Percentiles rank a stretch among this genome's conserved stretches.
Evolutionary conservation across 257 asterid genomes (phyloP).

Genomic region (Solanum paucissectum): DNA sequence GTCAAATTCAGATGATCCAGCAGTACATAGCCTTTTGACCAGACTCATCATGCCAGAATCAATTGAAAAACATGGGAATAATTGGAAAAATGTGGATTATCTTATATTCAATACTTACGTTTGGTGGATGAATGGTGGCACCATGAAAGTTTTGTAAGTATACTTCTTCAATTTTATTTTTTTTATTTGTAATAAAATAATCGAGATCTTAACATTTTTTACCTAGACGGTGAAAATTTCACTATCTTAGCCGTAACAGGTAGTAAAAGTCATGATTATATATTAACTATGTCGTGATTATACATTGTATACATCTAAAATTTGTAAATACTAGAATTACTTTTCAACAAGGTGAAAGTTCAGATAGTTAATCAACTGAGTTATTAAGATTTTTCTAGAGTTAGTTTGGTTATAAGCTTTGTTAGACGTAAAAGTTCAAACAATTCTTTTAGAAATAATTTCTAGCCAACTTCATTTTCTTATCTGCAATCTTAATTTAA

Average conservation of each 20-base stretch:
- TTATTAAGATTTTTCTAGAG: not conserved
- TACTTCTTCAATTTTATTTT: not conserved
- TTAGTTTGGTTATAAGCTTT: not conserved
- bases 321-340: accelerated
- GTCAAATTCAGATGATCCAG: constrained; percentile 73
- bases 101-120: not conserved
- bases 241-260: not conserved
- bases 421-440: not conserved
- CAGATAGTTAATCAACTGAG: accelerated
- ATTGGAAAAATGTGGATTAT: not conserved
- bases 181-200: too few species aligned
- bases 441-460: not conserved
- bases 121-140: not conserved
- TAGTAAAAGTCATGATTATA: not conserved
- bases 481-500: not conserved
- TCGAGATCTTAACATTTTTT: not conserved
- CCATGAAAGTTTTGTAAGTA: not conserved
- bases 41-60: not conserved
- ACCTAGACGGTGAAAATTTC: not conserved
- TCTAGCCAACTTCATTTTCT: not conserved
- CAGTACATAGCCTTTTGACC: not conserved
- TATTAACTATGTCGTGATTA: not conserved
- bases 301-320: not conserved
- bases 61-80: not conserved
- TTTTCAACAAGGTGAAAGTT: not conserved